These are phyloP conservation scores for Microstegium vimineum DNA, from an alignment of 176 grass and related monocot genomes.

Conservation along the genomic window DNA sequence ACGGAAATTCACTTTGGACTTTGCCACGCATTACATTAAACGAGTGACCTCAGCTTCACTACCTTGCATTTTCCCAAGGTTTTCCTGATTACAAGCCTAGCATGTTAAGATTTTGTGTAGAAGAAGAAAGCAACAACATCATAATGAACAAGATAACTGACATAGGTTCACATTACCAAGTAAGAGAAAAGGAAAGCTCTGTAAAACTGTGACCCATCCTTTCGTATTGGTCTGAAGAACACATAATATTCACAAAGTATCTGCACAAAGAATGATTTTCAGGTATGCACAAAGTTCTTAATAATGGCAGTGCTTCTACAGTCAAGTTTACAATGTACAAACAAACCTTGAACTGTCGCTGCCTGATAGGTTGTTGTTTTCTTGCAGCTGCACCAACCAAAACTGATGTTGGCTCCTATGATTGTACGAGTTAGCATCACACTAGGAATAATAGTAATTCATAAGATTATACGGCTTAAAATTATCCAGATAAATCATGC, in stretches of 20 bases:
- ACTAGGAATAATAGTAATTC: neutral
- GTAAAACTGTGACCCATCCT: conserved; percentile 16
- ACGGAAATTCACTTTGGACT: neutral
- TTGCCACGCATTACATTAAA: neutral
- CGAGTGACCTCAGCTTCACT: neutral
- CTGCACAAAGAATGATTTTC: conserved; percentile 4
- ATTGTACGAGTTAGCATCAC: neutral
- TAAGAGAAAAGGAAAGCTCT: conserved; percentile 21
- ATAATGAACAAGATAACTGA: neutral
- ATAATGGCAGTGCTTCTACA: neutral
- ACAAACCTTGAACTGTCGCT: conserved; percentile 15
- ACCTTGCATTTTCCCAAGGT: neutral
- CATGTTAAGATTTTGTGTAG: neutral
- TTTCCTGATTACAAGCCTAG: neutral
- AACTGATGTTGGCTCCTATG: neutral
- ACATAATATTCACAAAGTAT: neutral
- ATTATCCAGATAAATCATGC: neutral
- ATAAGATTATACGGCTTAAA: neutral
- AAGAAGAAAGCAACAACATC: neutral
- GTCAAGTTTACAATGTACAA: neutral
- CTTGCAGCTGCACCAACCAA: neutral
- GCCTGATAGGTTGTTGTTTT: neutral
- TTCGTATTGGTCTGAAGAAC: neutral
- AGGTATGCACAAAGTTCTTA: neutral
- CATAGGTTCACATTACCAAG: neutral